Base-by-base conservation (phyloP, 75 land plant genomes). In the Azolla pinnata region DNA sequence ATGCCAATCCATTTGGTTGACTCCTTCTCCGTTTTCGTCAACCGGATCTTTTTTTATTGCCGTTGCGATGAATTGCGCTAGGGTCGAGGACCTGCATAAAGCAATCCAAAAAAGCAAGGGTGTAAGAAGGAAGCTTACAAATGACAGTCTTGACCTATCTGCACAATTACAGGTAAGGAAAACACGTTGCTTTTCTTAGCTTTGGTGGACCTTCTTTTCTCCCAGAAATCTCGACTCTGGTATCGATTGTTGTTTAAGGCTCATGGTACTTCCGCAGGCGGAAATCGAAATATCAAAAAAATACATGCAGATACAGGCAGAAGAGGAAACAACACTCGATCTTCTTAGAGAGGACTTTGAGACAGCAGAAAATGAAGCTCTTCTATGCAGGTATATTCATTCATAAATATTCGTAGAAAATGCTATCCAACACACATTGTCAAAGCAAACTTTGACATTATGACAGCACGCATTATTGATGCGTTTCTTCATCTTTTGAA, bases 281-380 rank as follows among this genome's bases (percentile, higher is more conserved):
- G 67, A 38, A 40, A 63, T 65, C 29, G 60, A 56, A 30, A 47
- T 32, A 0, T 0, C 57, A 2, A 31, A 64, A 26, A 64, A 44
- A 66, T 29, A 46, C 0, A 29, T 66, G 30, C 50, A 55, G 38
- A 29, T 67, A 20, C 56, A 72, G 3, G 68, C 44, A 0, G 70
- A 65, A 66, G 75, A 72, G 52, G 75, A 60, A 31, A 33, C 60
- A 64, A 53, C 63, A 12, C 25, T 72, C 23, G 62, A 60, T 0
- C 31, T 72, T 44, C 62, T 72, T 0, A 54, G 54, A 26, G 75
- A 72, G 54, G 75, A 72, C 59, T 57, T 57, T 0, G 75, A 66
- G 26, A 62, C 59, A 30, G 69, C 75, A 3, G 75, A 72, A 0
- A 50, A 38, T 32, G 75, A 72, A 66, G 75, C 75, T 2, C 47